A percentile compares a stretch with the other conserved stretches of the same genome.
Evolutionary conservation across 768 basidiomycete genomes (phyloP).

Genomic region (Russula sp.): DNA sequence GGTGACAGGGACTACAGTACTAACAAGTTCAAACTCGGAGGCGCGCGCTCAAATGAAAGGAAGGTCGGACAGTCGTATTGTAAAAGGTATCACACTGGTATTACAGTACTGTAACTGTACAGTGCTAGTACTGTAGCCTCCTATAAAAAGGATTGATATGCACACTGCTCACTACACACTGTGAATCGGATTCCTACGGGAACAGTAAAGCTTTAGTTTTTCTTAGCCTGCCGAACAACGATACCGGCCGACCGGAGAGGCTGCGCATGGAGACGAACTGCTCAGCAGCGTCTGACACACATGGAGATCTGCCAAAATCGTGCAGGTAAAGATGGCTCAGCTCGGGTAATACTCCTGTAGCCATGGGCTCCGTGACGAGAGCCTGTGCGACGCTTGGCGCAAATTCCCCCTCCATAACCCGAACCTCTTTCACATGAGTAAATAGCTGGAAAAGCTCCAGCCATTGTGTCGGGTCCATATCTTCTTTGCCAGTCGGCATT

Average conservation of each 20-base stretch:
- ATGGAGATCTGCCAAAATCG: background rate
- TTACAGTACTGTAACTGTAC: no score
- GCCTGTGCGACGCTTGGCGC: background rate
- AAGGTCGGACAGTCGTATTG: no score
- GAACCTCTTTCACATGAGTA: background rate
- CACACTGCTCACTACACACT: no score
- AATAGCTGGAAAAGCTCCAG: conserved; percentile 10
- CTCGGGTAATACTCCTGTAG: background rate
- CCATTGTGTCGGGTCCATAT: background rate
- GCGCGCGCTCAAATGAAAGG: no score
- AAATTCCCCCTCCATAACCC: background rate
- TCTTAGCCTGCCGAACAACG: background rate
- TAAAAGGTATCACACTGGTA: no score
- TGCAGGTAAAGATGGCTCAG: background rate
- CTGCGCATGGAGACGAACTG: background rate
- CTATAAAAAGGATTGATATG: no score
- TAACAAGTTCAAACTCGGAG: no score
- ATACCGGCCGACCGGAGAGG: background rate
- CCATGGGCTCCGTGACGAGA: background rate
- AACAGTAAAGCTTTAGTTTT: no score
- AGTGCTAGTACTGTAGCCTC: no score
- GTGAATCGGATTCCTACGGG: no score
- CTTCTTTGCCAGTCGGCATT: background rate
- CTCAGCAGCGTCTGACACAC: background rate
- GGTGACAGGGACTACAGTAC: no score